A percentile compares a stretch with the other conserved stretches of the same genome.
Conservation (phyloP, 1,284 basidiomycete species). For the Cutaneotrichosporon mucoides region DNA sequence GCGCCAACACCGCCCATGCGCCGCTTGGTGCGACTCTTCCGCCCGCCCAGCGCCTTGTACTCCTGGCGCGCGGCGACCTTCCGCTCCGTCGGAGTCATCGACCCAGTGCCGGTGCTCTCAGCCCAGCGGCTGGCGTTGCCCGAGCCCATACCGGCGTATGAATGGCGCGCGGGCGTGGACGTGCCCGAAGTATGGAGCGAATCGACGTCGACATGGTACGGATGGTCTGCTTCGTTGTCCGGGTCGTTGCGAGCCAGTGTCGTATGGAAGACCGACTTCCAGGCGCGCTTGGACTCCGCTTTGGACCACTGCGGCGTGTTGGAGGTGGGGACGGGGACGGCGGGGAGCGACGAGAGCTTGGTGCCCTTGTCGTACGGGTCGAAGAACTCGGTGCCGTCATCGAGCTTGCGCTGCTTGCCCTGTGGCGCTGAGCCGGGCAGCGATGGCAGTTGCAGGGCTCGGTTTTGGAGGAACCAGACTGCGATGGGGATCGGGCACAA, state of each 20-base stretch:
- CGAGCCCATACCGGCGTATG: constrained; percentile 37
- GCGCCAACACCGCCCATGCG: constrained; percentile 51
- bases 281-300: constrained; percentile 44
- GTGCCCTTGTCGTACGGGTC: constrained; percentile 49
- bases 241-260: constrained; percentile 39
- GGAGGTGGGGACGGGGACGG: constrained; percentile 54
- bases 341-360: constrained; percentile 49
- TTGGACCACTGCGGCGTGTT: constrained; percentile 49
- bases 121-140: constrained; percentile 38
- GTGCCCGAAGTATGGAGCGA: constrained; percentile 58
- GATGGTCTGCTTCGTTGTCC: constrained; percentile 32
- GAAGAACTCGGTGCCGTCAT: constrained; percentile 46
- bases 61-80: constrained; percentile 79
- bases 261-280: constrained; percentile 39
- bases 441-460: constrained; percentile 50
- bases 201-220: constrained; percentile 40
- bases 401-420: constrained; percentile 50
- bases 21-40: constrained; percentile 63
- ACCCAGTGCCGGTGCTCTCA: constrained; percentile 20
- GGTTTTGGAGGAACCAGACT: constrained; percentile 83
- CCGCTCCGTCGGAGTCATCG: constrained; percentile 54
- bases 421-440: constrained; percentile 26
- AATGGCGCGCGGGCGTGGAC: constrained; percentile 60
- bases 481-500: constrained; percentile 5
- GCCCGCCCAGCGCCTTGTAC: constrained; percentile 81